Conservation (phyloP, 306 rosid species). For the Luffa acutangula region DNA sequence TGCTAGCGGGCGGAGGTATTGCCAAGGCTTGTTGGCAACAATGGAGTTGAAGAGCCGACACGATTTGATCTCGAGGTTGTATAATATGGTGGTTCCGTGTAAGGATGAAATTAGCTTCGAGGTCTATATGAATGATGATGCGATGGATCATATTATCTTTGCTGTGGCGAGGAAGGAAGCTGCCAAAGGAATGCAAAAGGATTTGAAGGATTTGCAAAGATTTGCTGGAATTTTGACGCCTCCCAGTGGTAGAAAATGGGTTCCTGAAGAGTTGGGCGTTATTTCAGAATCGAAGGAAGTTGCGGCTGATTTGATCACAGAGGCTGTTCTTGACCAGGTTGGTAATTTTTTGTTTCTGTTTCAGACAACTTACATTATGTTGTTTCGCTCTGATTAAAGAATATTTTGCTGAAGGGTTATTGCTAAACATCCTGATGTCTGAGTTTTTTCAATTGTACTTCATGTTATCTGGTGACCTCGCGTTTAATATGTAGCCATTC, state of each 20-base stretch:
- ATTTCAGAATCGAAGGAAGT: slow-evolving; percentile 87
- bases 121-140: slow-evolving; percentile 79
- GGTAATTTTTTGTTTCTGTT: neutral
- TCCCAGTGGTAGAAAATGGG: slow-evolving; percentile 68
- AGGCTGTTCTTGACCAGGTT: slow-evolving; percentile 88
- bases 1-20: slow-evolving; percentile 88
- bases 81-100: slow-evolving; percentile 54
- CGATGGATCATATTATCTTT: slow-evolving; percentile 86
- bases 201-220: slow-evolving; percentile 70
- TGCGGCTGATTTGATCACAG: slow-evolving; percentile 72
- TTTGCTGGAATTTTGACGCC: slow-evolving; percentile 37
- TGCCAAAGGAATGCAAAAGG: slow-evolving; percentile 87
- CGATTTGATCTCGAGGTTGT: slow-evolving; percentile 72
- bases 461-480: neutral
- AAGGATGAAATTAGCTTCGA: slow-evolving; percentile 70
- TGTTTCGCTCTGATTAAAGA: neutral
- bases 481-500: neutral
- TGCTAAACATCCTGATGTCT: neutral
- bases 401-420: neutral
- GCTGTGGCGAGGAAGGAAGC: slow-evolving; percentile 77
- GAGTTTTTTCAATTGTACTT: neutral
- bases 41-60: slow-evolving; percentile 88
- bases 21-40: slow-evolving; percentile 83
- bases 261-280: slow-evolving; percentile 62
- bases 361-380: neutral